Conservation (phyloP, 1,139 yeast species). For the Blastobotrys elegans region DNA sequence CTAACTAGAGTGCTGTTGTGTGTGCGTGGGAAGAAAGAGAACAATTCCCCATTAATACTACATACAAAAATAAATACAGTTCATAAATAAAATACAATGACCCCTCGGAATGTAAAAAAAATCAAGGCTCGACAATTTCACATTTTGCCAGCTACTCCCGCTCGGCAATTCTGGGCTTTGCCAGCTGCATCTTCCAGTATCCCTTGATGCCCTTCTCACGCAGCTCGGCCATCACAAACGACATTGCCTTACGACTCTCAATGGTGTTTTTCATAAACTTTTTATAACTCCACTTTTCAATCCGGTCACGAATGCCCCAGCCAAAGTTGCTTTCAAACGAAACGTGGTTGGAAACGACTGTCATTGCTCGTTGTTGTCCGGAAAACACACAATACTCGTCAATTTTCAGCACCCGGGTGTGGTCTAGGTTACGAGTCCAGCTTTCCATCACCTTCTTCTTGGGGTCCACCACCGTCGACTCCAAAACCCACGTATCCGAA, state of each 20-base stretch:
- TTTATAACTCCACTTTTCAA: slow-evolving; percentile 78
- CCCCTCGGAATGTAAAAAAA: background rate
- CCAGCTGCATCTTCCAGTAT: slow-evolving; percentile 15
- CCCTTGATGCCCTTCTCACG: slow-evolving; percentile 36
- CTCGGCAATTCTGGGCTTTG: background rate
- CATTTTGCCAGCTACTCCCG: too few species aligned
- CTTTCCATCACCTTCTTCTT: slow-evolving; percentile 50
- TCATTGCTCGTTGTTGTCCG: slow-evolving; percentile 17
- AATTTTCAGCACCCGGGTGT: slow-evolving; percentile 68
- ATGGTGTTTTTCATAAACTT: slow-evolving; percentile 63
- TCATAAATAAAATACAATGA: background rate
- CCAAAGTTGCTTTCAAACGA: slow-evolving; percentile 68
- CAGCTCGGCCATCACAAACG: slow-evolving; percentile 65
- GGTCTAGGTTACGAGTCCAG: slow-evolving; percentile 83
- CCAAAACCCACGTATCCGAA: slow-evolving; percentile 79
- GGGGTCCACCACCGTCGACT: slow-evolving; percentile 73
- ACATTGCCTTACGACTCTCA: slow-evolving; percentile 68
- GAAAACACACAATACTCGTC: slow-evolving; percentile 68
- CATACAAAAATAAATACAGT: slow-evolving; percentile 1
- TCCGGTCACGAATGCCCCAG: slow-evolving; percentile 62
- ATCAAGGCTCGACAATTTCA: background rate
- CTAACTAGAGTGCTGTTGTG: too few species aligned
- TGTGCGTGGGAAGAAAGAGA: too few species aligned
- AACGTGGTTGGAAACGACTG: slow-evolving; percentile 41
- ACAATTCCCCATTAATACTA: too few species aligned